A percentile compares a stretch with the other conserved stretches of the same genome.
These are phyloP conservation scores for Saccharomyces kudriavzevii DNA, from an alignment of 805 yeast genomes.

Conservation along the genomic window DNA sequence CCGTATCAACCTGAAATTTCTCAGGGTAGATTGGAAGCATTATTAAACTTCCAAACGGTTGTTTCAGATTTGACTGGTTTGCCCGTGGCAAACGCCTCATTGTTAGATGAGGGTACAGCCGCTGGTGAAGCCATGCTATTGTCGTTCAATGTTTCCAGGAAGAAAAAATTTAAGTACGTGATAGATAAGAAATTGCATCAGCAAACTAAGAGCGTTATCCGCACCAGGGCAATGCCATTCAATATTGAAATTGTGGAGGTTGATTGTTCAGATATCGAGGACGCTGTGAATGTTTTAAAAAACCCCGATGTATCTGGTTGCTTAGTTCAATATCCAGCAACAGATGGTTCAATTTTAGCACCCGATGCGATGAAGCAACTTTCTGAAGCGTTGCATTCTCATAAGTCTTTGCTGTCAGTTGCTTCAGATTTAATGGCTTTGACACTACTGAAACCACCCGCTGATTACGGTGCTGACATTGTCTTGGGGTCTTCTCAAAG, in stretches of 20 bases:
- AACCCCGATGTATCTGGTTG: conserved; percentile 60
- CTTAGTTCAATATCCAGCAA: conserved; percentile 82
- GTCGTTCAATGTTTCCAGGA: conserved; percentile 57
- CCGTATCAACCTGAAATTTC: conserved; percentile 98
- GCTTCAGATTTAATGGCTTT: conserved; percentile 91
- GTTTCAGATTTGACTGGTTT: conserved; percentile 85
- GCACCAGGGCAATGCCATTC: conserved; percentile 70
- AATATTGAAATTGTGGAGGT: conserved; percentile 55
- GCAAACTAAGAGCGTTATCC: conserved; percentile 75
- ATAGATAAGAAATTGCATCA: conserved; percentile 74
- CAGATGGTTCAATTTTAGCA: conserved; percentile 63
- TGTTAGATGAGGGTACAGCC: conserved; percentile 93
- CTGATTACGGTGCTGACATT: conserved; percentile 82
- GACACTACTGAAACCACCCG: conserved; percentile 77
- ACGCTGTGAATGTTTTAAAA: conserved; percentile 32
- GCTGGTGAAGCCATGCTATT: conserved; percentile 95
- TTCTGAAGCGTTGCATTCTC: conserved; percentile 56
- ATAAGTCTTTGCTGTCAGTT: conserved; percentile 70
- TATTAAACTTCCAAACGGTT: conserved; percentile 89
- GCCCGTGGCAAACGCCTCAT: conserved; percentile 89
- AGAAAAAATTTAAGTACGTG: conserved; percentile 59
- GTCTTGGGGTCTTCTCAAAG: conserved; percentile 90
- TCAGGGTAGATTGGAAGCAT: conserved; percentile 88
- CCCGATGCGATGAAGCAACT: conserved; percentile 43
- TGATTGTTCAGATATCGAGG: conserved; percentile 40